Percentiles rank a stretch among this genome's conserved stretches.
Evolutionary conservation across 768 basidiomycete species (phyloP).

Genomic region (Chlorophyllum brunneum): DNA sequence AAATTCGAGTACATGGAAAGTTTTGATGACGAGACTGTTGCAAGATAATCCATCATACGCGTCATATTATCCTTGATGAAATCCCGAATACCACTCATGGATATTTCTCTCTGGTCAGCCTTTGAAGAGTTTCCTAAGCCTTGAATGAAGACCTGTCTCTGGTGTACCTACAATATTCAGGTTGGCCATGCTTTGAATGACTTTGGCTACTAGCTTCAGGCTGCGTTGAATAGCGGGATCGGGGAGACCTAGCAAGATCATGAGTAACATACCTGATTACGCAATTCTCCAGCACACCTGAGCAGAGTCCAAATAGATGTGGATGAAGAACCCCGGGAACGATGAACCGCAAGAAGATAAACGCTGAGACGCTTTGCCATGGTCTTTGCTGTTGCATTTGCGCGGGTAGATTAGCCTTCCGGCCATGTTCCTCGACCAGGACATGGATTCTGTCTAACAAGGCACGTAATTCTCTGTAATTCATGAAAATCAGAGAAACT

Average conservation of each 20-base stretch:
- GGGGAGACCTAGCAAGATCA: slow-evolving; percentile 53
- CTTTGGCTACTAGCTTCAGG: slow-evolving; percentile 81
- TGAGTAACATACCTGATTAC: not conserved
- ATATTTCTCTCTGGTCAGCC: slow-evolving; percentile 74
- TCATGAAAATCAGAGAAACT: slow-evolving; percentile 9
- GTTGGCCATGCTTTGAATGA: slow-evolving; percentile 87
- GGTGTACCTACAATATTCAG: slow-evolving; percentile 57
- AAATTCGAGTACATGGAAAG: slow-evolving; percentile 1
- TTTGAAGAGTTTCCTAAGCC: slow-evolving; percentile 20
- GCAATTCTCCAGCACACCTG: slow-evolving; percentile 47
- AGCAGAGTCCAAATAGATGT: slow-evolving; percentile 74
- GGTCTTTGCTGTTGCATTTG: slow-evolving; percentile 54
- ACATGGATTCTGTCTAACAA: slow-evolving; percentile 68
- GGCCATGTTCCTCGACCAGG: slow-evolving; percentile 67
- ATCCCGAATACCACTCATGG: slow-evolving; percentile 72
- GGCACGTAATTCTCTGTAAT: slow-evolving; percentile 62
- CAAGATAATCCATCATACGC: slow-evolving; percentile 78
- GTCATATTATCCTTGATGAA: slow-evolving; percentile 62
- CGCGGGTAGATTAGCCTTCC: slow-evolving; percentile 33
- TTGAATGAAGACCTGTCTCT: not conserved
- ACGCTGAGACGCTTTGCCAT: slow-evolving; percentile 84
- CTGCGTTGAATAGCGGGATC: slow-evolving; percentile 67
- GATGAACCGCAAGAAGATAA: slow-evolving; percentile 86
- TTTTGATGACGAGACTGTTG: slow-evolving; percentile 60
- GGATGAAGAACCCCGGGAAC: slow-evolving; percentile 90